Evolutionary conservation across 2,329 filamentous ascomycete species (phyloP).

Genomic region (Atkinsonella hypoxylon): DNA sequence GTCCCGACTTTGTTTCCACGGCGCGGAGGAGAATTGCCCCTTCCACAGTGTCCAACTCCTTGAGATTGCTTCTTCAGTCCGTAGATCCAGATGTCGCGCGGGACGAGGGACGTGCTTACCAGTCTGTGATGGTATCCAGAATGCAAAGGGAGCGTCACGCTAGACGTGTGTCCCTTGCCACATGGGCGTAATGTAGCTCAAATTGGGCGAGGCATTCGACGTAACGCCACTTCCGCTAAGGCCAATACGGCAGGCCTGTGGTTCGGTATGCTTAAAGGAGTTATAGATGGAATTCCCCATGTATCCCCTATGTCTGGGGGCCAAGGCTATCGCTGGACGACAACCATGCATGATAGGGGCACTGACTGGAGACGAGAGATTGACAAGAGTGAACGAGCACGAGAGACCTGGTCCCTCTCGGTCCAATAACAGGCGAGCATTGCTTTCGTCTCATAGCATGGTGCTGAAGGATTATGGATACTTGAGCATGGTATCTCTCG

Average conservation of each 20-base stretch:
- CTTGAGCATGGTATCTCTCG: not conserved
- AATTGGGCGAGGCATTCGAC: not conserved
- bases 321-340: conserved; percentile 3
- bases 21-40: not conserved
- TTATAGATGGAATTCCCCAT: not conserved
- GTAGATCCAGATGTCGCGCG: not conserved
- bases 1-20: not conserved
- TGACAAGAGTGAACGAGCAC: not conserved
- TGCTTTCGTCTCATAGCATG: too few relatives aligned
- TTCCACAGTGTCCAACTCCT: not conserved
- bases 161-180: not conserved
- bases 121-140: not conserved
- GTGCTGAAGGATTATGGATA: too few relatives aligned
- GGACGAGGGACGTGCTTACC: not conserved
- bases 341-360: not conserved
- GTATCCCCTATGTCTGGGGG: not conserved
- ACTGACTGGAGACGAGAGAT: not conserved
- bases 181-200: not conserved
- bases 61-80: not conserved
- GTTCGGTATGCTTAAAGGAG: not conserved
- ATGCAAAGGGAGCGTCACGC: not conserved
- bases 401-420: too few relatives aligned
- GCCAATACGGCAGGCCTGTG: not conserved
- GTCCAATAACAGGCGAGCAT: too few relatives aligned
- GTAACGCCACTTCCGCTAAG: not conserved